Conservation (phyloP, 2,329 filamentous ascomycete species). For the Bipolaris victoriae region DNA sequence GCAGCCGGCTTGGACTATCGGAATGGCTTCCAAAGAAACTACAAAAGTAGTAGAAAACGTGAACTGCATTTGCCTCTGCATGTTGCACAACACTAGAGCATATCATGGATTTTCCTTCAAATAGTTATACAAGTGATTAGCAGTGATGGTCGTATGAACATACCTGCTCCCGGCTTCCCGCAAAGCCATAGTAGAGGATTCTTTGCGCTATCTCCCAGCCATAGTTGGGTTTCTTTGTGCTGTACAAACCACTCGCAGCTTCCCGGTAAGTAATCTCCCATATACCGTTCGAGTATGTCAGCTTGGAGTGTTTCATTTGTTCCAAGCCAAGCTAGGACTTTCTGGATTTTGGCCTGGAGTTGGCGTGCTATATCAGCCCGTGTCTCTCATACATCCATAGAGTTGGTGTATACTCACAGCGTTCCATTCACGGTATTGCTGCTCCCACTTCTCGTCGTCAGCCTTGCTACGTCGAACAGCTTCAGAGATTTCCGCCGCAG, state of each 20-base stretch:
- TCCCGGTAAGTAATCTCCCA: constrained; percentile 8
- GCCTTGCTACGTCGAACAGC: constrained; percentile 19
- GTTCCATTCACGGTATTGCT: constrained; percentile 20
- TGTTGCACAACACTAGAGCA: constrained; percentile 16
- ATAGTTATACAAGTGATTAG: not conserved
- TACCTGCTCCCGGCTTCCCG: constrained; percentile 25
- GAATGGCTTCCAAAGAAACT: constrained; percentile 5
- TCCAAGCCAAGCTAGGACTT: constrained; percentile 1
- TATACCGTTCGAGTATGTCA: constrained; percentile 13
- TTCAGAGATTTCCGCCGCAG: constrained; percentile 26
- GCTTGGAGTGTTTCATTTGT: constrained; percentile 3
- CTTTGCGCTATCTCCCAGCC: constrained; percentile 10
- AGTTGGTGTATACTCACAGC: not conserved
- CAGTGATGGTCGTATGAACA: not conserved
- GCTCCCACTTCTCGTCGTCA: constrained; percentile 20
- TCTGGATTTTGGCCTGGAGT: not conserved
- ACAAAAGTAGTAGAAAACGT: constrained; percentile 22
- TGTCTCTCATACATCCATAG: not conserved
- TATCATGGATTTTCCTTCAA: constrained; percentile 20
- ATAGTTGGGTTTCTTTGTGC: constrained; percentile 11
- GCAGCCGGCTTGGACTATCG: constrained; percentile 1
- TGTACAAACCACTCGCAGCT: constrained; percentile 21
- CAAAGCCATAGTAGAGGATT: constrained; percentile 18
- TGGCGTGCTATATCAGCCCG: not conserved
- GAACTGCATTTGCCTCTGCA: constrained; percentile 2